Evolutionary conservation across 148 eudicot genomes (phyloP).

Genomic region (Cornus kousa): DNA sequence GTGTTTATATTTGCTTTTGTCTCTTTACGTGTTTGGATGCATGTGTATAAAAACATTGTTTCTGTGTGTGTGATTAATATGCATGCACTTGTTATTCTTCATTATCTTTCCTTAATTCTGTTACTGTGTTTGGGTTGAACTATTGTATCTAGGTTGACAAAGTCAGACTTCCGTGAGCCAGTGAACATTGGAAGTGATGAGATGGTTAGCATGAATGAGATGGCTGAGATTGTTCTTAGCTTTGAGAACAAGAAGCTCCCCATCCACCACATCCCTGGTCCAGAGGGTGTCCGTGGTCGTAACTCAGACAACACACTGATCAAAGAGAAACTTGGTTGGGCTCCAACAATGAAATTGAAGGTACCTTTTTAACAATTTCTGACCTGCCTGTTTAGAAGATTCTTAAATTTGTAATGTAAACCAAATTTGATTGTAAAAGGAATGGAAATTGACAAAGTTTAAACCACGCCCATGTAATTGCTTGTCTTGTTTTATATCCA

Average conservation of each 20-base stretch:
- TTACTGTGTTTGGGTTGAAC: background rate
- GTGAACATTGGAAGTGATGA: conserved; percentile 37
- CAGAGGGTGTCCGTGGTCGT: conserved; percentile 86
- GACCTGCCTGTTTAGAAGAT: background rate
- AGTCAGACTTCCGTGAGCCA: conserved; percentile 70
- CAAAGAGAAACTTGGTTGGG: conserved; percentile 86
- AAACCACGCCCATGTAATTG: no score
- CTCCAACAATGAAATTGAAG: conserved; percentile 76
- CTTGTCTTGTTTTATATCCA: no score
- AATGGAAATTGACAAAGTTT: no score
- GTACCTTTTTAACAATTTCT: conserved; percentile 22
- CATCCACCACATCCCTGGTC: conserved; percentile 81
- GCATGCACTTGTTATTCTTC: background rate
- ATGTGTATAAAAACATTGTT: background rate
- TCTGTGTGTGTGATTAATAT: background rate
- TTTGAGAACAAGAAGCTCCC: conserved; percentile 69
- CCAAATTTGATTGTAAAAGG: no score
- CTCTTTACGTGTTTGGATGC: background rate
- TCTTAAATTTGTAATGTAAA: background rate
- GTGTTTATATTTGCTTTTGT: background rate
- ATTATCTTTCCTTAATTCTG: background rate
- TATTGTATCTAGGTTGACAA: conserved; percentile 50
- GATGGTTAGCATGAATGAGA: conserved; percentile 75
- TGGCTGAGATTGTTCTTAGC: conserved; percentile 39
- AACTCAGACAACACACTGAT: conserved; percentile 81